Percentiles rank a stretch among this genome's conserved stretches.
Conservation (phyloP, 495 filamentous ascomycete genomes). For the Cryomyces antarcticus region DNA sequence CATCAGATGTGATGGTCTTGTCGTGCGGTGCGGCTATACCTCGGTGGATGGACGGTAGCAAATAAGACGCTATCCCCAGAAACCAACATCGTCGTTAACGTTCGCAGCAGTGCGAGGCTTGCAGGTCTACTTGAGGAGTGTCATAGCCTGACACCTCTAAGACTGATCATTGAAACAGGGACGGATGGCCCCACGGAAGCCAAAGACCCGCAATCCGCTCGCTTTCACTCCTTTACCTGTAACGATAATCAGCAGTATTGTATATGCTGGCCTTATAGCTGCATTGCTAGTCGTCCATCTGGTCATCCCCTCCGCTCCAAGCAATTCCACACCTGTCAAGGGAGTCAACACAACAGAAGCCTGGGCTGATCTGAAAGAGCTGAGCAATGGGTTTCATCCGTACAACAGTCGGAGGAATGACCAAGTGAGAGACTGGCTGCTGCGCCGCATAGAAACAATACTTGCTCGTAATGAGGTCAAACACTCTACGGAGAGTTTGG, state of each 20-base stretch:
- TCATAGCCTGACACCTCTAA: too few relatives aligned
- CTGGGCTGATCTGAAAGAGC: conserved; percentile 59
- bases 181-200: conserved; percentile 5
- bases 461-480: conserved; percentile 31
- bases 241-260: conserved; percentile 15
- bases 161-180: too few relatives aligned
- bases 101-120: too few relatives aligned
- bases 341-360: conserved; percentile 66
- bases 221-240: conserved; percentile 31
- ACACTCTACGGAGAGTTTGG: conserved; percentile 4
- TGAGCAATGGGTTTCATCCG: conserved; percentile 66
- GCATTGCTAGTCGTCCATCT: conserved; percentile 49
- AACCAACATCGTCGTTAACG: too few relatives aligned
- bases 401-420: conserved; percentile 77
- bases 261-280: conserved; percentile 20
- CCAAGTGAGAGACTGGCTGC: conserved; percentile 53
- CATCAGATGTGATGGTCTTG: too few relatives aligned
- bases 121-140: too few relatives aligned
- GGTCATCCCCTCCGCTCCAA: conserved; percentile 49
- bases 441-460: conserved; percentile 49
- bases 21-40: too few relatives aligned
- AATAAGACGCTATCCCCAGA: too few relatives aligned
- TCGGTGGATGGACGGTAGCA: too few relatives aligned
- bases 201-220: conserved; percentile 27
- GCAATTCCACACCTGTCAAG: conserved; percentile 25